Evolutionary conservation across 2,329 filamentous ascomycete species (phyloP).

Genomic region (Hypoxylon rubiginosum): DNA sequence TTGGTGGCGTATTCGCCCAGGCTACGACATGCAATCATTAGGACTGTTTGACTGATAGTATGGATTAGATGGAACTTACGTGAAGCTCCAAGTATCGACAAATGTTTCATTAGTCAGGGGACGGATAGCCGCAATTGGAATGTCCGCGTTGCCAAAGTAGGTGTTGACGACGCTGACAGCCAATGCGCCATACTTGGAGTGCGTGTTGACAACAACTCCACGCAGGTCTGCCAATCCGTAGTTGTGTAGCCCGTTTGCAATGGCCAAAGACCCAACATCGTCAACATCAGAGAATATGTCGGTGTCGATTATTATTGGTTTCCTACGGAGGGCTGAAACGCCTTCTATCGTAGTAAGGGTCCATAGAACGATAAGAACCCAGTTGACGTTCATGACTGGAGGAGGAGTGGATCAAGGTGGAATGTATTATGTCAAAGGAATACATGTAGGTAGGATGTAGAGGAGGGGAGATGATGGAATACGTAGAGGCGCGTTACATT

Average conservation of each 20-base stretch:
- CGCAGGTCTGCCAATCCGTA: conserved; percentile 33
- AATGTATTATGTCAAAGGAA: background rate
- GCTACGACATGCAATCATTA: conserved; percentile 18
- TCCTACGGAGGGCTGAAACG: conserved; percentile 3
- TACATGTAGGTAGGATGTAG: background rate
- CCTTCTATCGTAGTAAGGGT: background rate
- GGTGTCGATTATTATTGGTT: conserved; percentile 39
- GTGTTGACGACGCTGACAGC: conserved; percentile 58
- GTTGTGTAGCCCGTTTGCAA: conserved; percentile 39
- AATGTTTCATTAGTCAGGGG: conserved; percentile 60
- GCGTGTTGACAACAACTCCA: conserved; percentile 35
- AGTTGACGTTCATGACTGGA: conserved; percentile 12
- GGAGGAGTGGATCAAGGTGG: background rate
- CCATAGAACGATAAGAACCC: background rate
- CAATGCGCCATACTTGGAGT: conserved; percentile 40
- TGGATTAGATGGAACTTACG: conserved; percentile 18
- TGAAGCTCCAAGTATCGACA: conserved; percentile 57
- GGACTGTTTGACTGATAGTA: background rate
- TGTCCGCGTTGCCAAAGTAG: conserved; percentile 55
- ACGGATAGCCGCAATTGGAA: conserved; percentile 56
- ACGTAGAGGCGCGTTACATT: background rate
- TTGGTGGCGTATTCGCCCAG: conserved; percentile 62
- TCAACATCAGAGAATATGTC: conserved; percentile 42
- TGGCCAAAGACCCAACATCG: conserved; percentile 36
- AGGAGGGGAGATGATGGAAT: background rate